Percentiles rank a stretch among this genome's conserved stretches.
Conservation (phyloP, 1,284 basidiomycete species). For the Taiwanofungus camphoratus region DNA sequence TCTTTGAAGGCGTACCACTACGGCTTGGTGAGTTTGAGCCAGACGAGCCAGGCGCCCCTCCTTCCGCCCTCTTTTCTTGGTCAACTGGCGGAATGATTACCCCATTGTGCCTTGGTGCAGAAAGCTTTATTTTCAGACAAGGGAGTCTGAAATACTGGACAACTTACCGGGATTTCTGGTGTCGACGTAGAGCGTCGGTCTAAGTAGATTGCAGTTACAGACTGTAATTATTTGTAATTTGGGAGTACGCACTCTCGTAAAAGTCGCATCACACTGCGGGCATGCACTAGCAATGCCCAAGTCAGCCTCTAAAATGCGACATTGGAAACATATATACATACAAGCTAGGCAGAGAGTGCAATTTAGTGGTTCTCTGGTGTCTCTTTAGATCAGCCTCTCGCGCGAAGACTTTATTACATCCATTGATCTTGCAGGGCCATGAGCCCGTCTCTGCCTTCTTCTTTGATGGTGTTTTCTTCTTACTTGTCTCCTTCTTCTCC, state of each 20-base stretch:
- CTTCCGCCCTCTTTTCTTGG: constrained; percentile 18
- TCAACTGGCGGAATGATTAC: constrained; percentile 53
- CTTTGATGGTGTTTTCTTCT: constrained; percentile 35
- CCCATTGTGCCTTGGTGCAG: constrained; percentile 53
- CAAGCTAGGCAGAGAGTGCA: constrained; percentile 67
- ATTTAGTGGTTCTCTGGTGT: constrained; percentile 70
- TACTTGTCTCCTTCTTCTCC: constrained; percentile 43
- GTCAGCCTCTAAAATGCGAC: not conserved
- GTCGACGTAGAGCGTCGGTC: constrained; percentile 33
- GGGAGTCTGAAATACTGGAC: constrained; percentile 6
- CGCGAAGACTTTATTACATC: constrained; percentile 72
- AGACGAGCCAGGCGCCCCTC: constrained; percentile 32
- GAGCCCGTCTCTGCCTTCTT: constrained; percentile 45
- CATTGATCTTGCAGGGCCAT: constrained; percentile 74
- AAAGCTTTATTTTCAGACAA: constrained; percentile 2
- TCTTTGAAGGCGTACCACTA: constrained; percentile 42
- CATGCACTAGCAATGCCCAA: constrained; percentile 46
- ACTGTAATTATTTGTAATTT: not conserved
- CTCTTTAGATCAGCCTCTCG: constrained; percentile 73
- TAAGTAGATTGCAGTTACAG: constrained; percentile 6
- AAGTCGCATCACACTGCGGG: constrained; percentile 71
- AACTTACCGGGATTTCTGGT: constrained; percentile 50
- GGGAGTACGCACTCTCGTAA: constrained; percentile 50
- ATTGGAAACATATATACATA: constrained; percentile 34
- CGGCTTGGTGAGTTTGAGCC: constrained; percentile 44